Evolutionary conservation across 2,329 filamentous ascomycete genomes (phyloP), one percentile per base, ranked within the genome.

Genomic region (Arthrobotrys entomopaga): DNA sequence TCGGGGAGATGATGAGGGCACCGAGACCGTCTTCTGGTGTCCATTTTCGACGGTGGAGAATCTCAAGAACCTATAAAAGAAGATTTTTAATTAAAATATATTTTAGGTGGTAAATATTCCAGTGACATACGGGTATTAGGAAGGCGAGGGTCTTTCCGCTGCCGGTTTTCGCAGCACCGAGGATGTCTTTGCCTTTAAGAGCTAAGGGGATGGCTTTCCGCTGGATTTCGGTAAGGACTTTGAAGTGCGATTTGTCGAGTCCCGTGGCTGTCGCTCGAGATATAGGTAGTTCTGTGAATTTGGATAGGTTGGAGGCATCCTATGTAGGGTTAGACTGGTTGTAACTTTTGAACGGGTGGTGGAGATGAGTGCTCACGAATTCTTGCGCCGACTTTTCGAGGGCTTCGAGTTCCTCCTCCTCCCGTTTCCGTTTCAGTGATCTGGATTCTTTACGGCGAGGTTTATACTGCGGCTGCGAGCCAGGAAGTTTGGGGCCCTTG

Each of bases 121-220:
- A 8, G 15, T 38, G 48, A 19, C 60, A 22, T 65, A 78, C 90
- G 0, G 95, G 95, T 1, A 98, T 84, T 6, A 99, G 83, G 81
- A 99, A 99, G 0, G 95, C 92, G 22, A 99, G 85, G 0, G 94
- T 98, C 84, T 98, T 98, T 80, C 94, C 94, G 80, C 91, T 96
- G 59, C 94, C 94, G 0, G 94, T 98, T 83, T 96, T 97, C 46
- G 95, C 95, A 3, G 95, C 95, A 48, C 93, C 95, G 46, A 99
- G 88, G 46, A 99, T 91, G 81, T 99, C 95, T 70, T 85, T 84
- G 67, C 92, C 91, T 81, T 96, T 91, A 76, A 99, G 86, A 7
- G 92, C 93, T 74, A 93, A 85, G 4, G 92, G 93, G 72, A 99
- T 90, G n/a, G 93, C 93, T 79, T 90, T 90, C 56, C 90, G 87